Percentiles rank a stretch among this genome's conserved stretches.
These are phyloP conservation scores for Hypomyces perniciosus DNA, from an alignment of 2,329 filamentous ascomycete species.

Conservation along the genomic window DNA sequence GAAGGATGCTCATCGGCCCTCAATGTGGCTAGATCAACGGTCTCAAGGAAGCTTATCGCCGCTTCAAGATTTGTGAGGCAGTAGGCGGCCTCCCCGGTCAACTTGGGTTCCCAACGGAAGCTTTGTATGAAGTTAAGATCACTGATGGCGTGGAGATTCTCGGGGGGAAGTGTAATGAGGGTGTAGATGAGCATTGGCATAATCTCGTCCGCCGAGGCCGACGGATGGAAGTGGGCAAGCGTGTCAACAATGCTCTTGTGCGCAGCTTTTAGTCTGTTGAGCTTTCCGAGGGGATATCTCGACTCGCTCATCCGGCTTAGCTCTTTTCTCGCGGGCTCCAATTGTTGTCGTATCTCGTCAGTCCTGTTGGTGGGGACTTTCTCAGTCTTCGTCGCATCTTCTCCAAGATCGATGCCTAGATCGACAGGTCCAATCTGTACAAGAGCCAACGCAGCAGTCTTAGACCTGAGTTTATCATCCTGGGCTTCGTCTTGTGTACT, in stretches of 20 bases:
- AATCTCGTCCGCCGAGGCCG: conserved; percentile 94
- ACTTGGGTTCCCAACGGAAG: conserved; percentile 77
- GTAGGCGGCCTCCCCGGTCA: conserved; percentile 92
- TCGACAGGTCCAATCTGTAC: conserved; percentile 87
- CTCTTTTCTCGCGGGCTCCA: conserved; percentile 63
- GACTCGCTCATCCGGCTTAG: conserved; percentile 79
- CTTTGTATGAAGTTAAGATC: conserved; percentile 92
- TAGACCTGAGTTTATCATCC: conserved; percentile 90
- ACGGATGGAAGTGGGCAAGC: conserved; percentile 58
- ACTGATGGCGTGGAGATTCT: conserved; percentile 83
- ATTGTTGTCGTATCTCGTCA: conserved; percentile 64
- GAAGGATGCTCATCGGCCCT: conserved; percentile 71
- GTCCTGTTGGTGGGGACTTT: conserved; percentile 48
- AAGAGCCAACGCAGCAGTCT: conserved; percentile 83
- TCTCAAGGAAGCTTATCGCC: conserved; percentile 88
- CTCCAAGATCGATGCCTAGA: conserved; percentile 68
- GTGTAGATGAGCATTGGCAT: conserved; percentile 95
- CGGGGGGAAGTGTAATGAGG: conserved; percentile 81
- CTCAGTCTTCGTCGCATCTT: conserved; percentile 49
- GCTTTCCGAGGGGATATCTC: conserved; percentile 82
- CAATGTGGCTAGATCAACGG: conserved; percentile 85
- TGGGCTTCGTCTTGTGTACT: conserved; percentile 90
- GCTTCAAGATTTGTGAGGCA: conserved; percentile 95
- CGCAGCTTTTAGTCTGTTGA: conserved; percentile 78
- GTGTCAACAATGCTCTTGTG: conserved; percentile 96